Conservation (phyloP, 768 basidiomycete species). For the Sporobolomyces pararoseus region DNA sequence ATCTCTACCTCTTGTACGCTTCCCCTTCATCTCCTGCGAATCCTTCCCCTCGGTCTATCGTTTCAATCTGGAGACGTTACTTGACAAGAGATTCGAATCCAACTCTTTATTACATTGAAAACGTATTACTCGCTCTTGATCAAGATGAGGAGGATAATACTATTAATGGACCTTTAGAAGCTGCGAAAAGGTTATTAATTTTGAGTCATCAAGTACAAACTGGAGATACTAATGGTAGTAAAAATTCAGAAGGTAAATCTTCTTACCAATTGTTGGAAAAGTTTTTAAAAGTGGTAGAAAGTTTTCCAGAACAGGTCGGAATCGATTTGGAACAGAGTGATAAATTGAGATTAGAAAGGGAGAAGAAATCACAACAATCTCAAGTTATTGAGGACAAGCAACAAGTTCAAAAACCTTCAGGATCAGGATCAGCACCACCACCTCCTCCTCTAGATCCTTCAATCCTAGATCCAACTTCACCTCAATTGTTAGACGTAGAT, state of each 20-base stretch:
- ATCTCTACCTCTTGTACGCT: conserved; percentile 86
- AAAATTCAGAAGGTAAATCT: conserved; percentile 86
- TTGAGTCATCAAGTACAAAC: conserved; percentile 54
- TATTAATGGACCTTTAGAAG: conserved; percentile 84
- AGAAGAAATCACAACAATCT: conserved; percentile 10
- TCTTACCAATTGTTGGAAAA: conserved; percentile 89
- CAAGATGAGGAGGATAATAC: no score
- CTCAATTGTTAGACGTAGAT: conserved; percentile 76
- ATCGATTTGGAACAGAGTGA: conserved; percentile 73
- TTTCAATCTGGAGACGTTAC: conserved; percentile 73
- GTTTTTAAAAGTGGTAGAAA: conserved; percentile 86
- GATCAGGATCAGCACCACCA: no score
- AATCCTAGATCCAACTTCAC: conserved; percentile 64
- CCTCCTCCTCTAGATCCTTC: conserved; percentile 56
- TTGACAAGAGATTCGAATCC: conserved; percentile 56
- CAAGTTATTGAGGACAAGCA: background rate
- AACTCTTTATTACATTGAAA: conserved; percentile 51
- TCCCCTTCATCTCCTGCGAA: conserved; percentile 52
- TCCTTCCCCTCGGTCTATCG: conserved; percentile 73
- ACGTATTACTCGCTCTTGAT: conserved; percentile 51
- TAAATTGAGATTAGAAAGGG: conserved; percentile 53
- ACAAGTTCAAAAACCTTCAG: conserved; percentile 45
- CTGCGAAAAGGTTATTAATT: conserved; percentile 80
- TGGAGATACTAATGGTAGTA: conserved; percentile 56
- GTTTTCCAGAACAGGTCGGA: conserved; percentile 86